Evolutionary conservation across 805 yeast species (phyloP), one percentile per base, ranked within the genome.

Genomic region (Maudiozyma saulgeensis): DNA sequence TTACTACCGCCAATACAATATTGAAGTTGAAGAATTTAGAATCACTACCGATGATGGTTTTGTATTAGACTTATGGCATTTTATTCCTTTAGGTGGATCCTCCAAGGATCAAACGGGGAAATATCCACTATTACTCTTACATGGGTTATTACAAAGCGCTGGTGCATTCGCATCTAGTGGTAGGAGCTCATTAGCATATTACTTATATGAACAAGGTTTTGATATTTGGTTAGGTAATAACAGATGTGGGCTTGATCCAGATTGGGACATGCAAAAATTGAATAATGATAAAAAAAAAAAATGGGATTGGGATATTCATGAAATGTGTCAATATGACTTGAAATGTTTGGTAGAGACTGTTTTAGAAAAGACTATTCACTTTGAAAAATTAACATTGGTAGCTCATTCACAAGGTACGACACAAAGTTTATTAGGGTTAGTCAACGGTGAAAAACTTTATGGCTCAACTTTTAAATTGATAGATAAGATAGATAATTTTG

Each of bases 351-450:
- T 90, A 8, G 77, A 81, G 35, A 74, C 76, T 49, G 83, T 89
- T 0, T 63, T 81, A 35, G 51, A 62, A 1, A 61, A 58, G 21
- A 65, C 77, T 0, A 59, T 60, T 6, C 59, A 64, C 47, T 41
- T 23, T 15, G 60, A 62, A 3, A 76, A 81, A 56, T 57, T 90
- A 7, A 74, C 83, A 0, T 66, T 91, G 21, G 74, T 82, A 9
- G 90, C 90, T 1, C 99, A 91, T 63, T 87, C 95, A 15, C 98
- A 93, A 67, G 98, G 98, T 0, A 89, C 96, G 1, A 80, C 96
- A 0, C 96, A 90, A 64, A 75, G 84, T 0, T 84, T 88, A 49
- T 68, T 85, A 58, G 78, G 88, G 44, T 69, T 93, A 35, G 75
- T 84, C 16, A 68, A 71, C 47, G 76, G 75, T 21, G 64, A 60